phyloP scores from a whole-genome alignment of 164 flowering plant species.

The Magnolia changhungtana region DNA sequence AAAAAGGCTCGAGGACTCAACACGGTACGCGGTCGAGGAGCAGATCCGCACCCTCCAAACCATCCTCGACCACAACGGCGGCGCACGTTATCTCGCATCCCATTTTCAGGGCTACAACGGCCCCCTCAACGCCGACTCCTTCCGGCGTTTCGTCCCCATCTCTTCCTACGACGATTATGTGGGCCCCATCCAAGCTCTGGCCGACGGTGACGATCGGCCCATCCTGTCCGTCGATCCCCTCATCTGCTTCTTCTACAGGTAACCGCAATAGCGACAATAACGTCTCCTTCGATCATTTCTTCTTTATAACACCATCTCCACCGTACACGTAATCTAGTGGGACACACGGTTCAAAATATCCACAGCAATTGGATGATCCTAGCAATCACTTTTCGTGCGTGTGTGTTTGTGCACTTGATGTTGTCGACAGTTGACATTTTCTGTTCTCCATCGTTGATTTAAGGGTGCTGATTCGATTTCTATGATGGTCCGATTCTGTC shows the following conservation, averaged over 20 bases:
- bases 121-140: slow-evolving; percentile 23
- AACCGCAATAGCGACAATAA: not conserved
- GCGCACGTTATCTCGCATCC: slow-evolving; percentile 39
- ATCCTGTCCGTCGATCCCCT: slow-evolving; percentile 47
- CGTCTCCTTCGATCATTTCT: not conserved
- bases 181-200: slow-evolving; percentile 30
- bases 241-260: slow-evolving; percentile 59
- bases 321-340: not conserved
- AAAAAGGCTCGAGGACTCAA: slow-evolving; percentile 30
- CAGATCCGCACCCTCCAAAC: slow-evolving; percentile 36
- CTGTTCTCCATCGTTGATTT: no score
- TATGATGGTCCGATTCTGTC: no score
- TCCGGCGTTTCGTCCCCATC: slow-evolving; percentile 36
- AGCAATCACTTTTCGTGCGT: not conserved
- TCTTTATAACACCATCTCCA: not conserved
- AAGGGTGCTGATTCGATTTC: no score
- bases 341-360: not conserved
- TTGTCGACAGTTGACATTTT: no score
- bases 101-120: slow-evolving; percentile 16
- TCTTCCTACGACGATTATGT: slow-evolving; percentile 44
- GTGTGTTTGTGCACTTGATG: not conserved
- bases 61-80: slow-evolving; percentile 31
- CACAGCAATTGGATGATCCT: not conserved
- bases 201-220: slow-evolving; percentile 25
- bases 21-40: slow-evolving; percentile 24